Evolutionary conservation across 192 early-diverging fungal genomes (phyloP), one percentile per base, ranked within the genome.

Genomic region (Mortierella antarctica): DNA sequence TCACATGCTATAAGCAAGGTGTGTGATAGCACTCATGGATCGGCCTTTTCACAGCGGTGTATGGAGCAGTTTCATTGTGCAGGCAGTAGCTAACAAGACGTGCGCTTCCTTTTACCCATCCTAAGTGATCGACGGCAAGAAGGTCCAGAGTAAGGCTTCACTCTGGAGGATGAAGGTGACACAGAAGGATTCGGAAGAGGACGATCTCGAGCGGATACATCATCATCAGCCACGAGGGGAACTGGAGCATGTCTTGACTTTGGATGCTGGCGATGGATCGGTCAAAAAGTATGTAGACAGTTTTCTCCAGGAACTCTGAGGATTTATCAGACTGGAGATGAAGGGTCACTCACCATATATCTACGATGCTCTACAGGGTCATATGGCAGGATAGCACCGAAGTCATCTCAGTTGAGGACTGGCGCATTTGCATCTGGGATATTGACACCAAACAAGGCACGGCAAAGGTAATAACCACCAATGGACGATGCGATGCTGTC

Each of bases 1-100:
- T 93, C 45, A 93, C 93, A 13, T 79, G 84, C 45, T 85, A 87
- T 57, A 84, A 82, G 8, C 68, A 83, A 70, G 79, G 86, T 89
- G 77, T 45, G 20, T 40, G 8, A 14, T 5, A 44, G 20, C 57
- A 31, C 23, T 57, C 15, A 60, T 18, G 7, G 40, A 44, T 31
- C 12, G 45, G 57, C 1, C 11, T 5, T 10, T 41, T 10, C 5
- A n/a, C 31, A 31, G 3, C 31, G 31, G 31, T 31, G 31, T 31
- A 31, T 3, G 31, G 31, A 31, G 31, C 31, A 31, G 31, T 31
- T 1, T 31, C 1, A 31, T 31, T 31, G 31, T 31, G 31, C 31
- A 31, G 31, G 31, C 31, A 31, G 3, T 1, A 31, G 31, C 31
- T 31, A 2, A 31, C 31, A 31, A 31, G 31, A 31, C 31, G 31